Percentiles rank a stretch among this genome's conserved stretches.
phyloP scores from a whole-genome alignment of 164 flowering plant species.

The Vitis cinerea region DNA sequence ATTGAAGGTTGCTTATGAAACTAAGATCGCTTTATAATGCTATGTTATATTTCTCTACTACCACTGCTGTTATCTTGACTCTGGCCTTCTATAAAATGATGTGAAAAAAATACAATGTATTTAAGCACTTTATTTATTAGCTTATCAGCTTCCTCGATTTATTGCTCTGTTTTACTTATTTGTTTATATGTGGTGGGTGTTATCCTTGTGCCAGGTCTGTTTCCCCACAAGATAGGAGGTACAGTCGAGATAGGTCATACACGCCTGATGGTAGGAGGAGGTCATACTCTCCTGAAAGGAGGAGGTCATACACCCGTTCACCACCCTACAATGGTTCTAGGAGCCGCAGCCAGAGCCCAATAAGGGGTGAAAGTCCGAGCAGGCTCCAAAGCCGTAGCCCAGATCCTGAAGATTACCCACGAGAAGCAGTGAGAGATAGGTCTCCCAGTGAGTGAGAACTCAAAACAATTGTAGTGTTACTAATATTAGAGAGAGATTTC shows the following conservation, averaged over 20 bases:
- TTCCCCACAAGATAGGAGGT: conserved; percentile 49
- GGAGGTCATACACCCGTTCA: conserved; percentile 39
- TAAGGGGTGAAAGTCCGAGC: conserved; percentile 13
- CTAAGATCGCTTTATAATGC: too few relatives aligned
- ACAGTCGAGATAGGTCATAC: conserved; percentile 27
- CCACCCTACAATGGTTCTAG: conserved; percentile 49
- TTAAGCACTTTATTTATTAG: too few relatives aligned
- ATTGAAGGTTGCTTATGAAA: too few relatives aligned
- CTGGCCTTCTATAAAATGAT: too few relatives aligned
- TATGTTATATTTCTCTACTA: too few relatives aligned
- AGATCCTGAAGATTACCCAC: conserved; percentile 13
- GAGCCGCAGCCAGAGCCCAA: conserved; percentile 41
- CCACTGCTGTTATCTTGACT: too few relatives aligned
- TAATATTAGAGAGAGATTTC: not conserved
- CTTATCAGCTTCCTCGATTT: not conserved
- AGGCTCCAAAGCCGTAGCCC: conserved; percentile 12
- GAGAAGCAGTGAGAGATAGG: conserved; percentile 20
- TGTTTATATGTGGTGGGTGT: not conserved
- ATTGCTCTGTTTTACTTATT: not conserved
- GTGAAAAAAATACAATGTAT: too few relatives aligned
- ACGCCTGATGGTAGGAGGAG: conserved; percentile 14
- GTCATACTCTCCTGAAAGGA: conserved; percentile 23
- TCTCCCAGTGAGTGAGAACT: conserved; percentile 31
- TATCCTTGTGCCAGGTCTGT: conserved; percentile 36
- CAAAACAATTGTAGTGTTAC: too few relatives aligned